Percentiles rank a stretch among this genome's conserved stretches.
Conservation (phyloP, 2,329 filamentous ascomycete species). For the Phialophora verrucosa region DNA sequence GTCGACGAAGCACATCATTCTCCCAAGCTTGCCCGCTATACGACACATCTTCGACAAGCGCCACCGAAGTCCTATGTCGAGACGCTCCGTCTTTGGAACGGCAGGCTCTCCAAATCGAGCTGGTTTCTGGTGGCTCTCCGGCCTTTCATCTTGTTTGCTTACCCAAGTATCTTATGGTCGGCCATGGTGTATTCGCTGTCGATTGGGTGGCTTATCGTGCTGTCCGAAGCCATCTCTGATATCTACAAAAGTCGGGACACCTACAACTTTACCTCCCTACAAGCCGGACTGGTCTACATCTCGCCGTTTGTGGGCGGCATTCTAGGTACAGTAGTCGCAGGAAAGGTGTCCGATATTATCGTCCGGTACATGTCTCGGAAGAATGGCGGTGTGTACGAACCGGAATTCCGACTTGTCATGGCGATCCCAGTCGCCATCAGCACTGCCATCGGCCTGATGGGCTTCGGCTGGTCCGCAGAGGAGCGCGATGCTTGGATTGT, state of each 20-base stretch:
- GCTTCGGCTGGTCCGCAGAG: constrained; percentile 90
- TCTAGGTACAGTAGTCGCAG: constrained; percentile 88
- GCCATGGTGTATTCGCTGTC: constrained; percentile 83
- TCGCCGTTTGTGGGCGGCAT: constrained; percentile 88
- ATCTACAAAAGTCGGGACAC: constrained; percentile 72
- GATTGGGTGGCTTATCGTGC: constrained; percentile 92
- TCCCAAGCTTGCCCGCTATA: constrained; percentile 61
- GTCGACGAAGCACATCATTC: neutral
- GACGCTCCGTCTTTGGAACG: constrained; percentile 77
- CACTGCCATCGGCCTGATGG: constrained; percentile 86
- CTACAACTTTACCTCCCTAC: constrained; percentile 82
- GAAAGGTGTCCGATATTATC: constrained; percentile 83
- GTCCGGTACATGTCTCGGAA: constrained; percentile 79
- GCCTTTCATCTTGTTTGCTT: constrained; percentile 84
- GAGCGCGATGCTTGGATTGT: constrained; percentile 82
- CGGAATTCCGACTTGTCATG: constrained; percentile 92
- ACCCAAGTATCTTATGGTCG: constrained; percentile 90
- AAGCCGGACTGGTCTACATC: constrained; percentile 85
- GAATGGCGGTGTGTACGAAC: constrained; percentile 94
- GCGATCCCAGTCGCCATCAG: constrained; percentile 76
- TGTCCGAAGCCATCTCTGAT: constrained; percentile 83
- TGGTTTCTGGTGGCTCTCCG: constrained; percentile 80
- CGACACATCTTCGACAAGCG: constrained; percentile 68
- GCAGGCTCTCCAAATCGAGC: constrained; percentile 75
- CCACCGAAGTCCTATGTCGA: constrained; percentile 74